Conservation (phyloP, 75 land plant genomes). For the Picea sitchensis region DNA sequence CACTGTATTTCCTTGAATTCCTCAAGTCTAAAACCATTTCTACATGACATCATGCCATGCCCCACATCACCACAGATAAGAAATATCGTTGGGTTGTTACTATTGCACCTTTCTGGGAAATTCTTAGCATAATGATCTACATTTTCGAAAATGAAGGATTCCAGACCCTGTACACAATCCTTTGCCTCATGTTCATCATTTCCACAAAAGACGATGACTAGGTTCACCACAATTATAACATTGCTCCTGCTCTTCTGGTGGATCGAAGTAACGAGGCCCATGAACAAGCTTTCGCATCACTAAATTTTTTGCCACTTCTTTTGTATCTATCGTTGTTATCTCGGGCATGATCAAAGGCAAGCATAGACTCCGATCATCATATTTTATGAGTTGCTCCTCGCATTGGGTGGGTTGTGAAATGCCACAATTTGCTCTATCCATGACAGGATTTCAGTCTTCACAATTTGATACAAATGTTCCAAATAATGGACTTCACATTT, state of each 20-base stretch:
- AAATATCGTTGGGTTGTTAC: conserved; percentile 28
- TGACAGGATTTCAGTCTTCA: too few species aligned
- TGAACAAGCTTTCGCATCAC: conserved; percentile 44
- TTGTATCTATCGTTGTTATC: not conserved
- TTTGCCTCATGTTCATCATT: conserved; percentile 57
- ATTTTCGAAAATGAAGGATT: conserved; percentile 61
- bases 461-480: too few species aligned
- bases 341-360: not conserved
- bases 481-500: too few species aligned
- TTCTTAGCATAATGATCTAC: conserved; percentile 56
- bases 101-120: conserved; percentile 62
- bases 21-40: conserved; percentile 40
- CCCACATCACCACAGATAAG: conserved; percentile 60
- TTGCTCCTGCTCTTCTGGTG: conserved; percentile 40
- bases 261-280: conserved; percentile 86
- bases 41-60: conserved; percentile 64
- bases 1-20: conserved; percentile 78
- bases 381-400: too few species aligned
- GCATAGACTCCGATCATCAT: not conserved
- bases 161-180: conserved; percentile 52
- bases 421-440: too few species aligned
- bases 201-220: conserved; percentile 83
- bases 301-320: conserved; percentile 12
- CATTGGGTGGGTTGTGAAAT: too few species aligned
- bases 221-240: conserved; percentile 82